phyloP scores from a whole-genome alignment of 306 rosid species.

The Trifolium fragiferum region DNA sequence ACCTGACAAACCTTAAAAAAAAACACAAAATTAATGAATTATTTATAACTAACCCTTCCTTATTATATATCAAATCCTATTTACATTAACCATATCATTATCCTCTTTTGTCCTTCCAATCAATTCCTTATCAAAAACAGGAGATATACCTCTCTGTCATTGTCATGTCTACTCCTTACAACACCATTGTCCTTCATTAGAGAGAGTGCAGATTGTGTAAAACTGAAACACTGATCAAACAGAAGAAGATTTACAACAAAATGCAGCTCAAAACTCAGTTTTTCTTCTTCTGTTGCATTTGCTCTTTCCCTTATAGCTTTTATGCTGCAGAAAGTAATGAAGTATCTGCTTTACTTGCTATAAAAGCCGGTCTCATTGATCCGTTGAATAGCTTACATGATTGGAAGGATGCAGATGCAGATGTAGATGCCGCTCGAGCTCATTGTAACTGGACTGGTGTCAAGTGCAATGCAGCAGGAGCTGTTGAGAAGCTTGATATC shows the following conservation, averaged over 20 bases:
- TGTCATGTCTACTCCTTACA: conserved; percentile 20
- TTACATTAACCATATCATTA: conserved; percentile 35
- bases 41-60: conserved; percentile 40
- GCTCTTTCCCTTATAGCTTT: conserved; percentile 40
- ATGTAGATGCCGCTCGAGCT: conserved; percentile 10
- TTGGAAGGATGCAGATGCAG: conserved; percentile 55
- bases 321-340: conserved; percentile 57
- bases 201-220: conserved; percentile 62
- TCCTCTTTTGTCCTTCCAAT: conserved; percentile 57
- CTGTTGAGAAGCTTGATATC: conserved; percentile 70
- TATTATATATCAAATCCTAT: conserved; percentile 42
- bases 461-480: conserved; percentile 64
- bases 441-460: conserved; percentile 89
- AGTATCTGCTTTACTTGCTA: conserved; percentile 61
- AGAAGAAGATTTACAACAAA: conserved; percentile 40
- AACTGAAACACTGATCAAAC: conserved; percentile 42
- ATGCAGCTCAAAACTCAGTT: conserved; percentile 64
- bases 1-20: conserved; percentile 56
- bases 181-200: conserved; percentile 37
- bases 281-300: conserved; percentile 51
- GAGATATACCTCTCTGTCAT: conserved; percentile 37
- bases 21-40: conserved; percentile 43
- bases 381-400: conserved; percentile 60
- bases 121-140: conserved; percentile 43
- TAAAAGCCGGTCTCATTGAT: conserved; percentile 69